Conservation (phyloP, 1,284 basidiomycete genomes). For the Cerrena zonata region DNA sequence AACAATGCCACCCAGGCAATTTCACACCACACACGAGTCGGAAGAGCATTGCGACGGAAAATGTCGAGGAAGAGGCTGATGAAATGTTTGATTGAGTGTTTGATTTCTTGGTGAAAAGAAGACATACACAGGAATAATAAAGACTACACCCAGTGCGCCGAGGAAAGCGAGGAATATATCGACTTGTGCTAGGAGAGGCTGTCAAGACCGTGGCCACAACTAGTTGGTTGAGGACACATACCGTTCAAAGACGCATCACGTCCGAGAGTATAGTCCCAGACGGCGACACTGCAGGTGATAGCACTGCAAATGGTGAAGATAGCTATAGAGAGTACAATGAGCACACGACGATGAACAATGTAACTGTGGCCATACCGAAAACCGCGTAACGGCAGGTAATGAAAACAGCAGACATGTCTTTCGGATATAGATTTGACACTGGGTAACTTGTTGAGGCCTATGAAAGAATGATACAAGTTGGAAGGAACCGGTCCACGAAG, state of each 20-base stretch:
- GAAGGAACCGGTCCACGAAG: conserved; percentile 6
- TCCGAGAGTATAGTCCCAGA: conserved; percentile 61
- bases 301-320: conserved; percentile 61
- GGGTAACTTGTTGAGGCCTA: conserved; percentile 3
- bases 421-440: conserved; percentile 9
- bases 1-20: conserved; percentile 55
- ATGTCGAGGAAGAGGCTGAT: conserved; percentile 59
- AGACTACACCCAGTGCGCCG: conserved; percentile 51
- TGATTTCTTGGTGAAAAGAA: neutral
- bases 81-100: neutral
- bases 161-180: conserved; percentile 59
- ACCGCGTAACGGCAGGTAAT: conserved; percentile 26
- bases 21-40: conserved; percentile 68
- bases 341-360: neutral
- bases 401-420: conserved; percentile 25
- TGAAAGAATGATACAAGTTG: conserved; percentile 8
- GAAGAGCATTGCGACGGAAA: conserved; percentile 42
- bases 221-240: conserved; percentile 22
- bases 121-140: conserved; percentile 57
- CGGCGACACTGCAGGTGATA: conserved; percentile 57
- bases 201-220: neutral
- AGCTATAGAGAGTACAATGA: conserved; percentile 31
- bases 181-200: conserved; percentile 36
- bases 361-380: conserved; percentile 23
- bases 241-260: conserved; percentile 27